phyloP scores from a whole-genome alignment of 129 eudicot species.

The Erigeron canadensis region DNA sequence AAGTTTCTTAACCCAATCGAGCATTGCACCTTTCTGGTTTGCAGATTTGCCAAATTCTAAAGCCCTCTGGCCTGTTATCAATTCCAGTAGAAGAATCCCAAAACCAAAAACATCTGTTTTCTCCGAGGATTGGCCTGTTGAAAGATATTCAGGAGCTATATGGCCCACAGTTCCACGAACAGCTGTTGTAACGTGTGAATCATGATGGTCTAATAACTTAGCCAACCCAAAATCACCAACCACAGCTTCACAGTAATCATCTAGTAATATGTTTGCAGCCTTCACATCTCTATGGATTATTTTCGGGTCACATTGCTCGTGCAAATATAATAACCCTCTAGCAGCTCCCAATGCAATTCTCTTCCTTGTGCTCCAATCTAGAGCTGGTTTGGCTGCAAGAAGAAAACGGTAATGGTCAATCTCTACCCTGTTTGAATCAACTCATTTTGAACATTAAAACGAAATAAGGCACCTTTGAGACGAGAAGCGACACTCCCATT shows the following conservation, averaged over 20 bases:
- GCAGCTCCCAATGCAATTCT: conserved; percentile 88
- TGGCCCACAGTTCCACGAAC: conserved; percentile 97
- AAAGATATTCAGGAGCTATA: conserved; percentile 94
- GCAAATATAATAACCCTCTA: conserved; percentile 81
- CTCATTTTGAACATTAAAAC: background rate
- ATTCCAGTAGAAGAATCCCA: conserved; percentile 81
- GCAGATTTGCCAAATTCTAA: conserved; percentile 89
- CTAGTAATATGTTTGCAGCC: conserved; percentile 92
- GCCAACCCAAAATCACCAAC: conserved; percentile 99
- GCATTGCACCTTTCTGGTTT: conserved; percentile 94
- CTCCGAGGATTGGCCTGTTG: conserved; percentile 96
- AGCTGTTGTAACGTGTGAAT: conserved; percentile 94
- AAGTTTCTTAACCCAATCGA: conserved; percentile 88
- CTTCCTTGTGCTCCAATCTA: conserved; percentile 91
- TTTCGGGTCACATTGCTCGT: conserved; percentile 97
- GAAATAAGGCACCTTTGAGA: conserved; percentile 60
- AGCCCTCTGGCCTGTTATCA: conserved; percentile 86
- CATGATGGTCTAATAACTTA: conserved; percentile 88
- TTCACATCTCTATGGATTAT: conserved; percentile 96
- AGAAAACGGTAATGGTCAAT: background rate
- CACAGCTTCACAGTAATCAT: conserved; percentile 89
- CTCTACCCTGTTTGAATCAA: background rate
- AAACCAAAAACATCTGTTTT: conserved; percentile 97
- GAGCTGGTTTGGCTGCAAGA: conserved; percentile 75
- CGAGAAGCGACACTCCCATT: conserved; percentile 99